Evolutionary conservation across 2,329 filamentous ascomycete species (phyloP).

Genomic region (Neoarthrinium moseri): DNA sequence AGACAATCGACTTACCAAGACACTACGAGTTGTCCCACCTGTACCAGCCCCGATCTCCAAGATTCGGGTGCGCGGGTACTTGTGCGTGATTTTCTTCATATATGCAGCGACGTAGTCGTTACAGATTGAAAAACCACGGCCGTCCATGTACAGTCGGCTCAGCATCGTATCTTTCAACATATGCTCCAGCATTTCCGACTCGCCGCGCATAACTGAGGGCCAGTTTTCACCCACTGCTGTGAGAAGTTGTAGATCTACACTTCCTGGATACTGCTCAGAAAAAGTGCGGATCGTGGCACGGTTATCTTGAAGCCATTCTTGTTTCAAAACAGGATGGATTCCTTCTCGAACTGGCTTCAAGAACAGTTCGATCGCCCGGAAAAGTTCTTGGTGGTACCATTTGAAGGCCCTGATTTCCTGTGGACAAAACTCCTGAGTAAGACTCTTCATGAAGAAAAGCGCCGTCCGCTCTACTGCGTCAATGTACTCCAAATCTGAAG

Average conservation of each 20-base stretch:
- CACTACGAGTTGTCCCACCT: slow-evolving; percentile 33
- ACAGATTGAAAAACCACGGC: background rate
- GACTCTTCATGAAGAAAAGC: too few species aligned
- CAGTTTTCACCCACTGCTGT: background rate
- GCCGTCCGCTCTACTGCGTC: too few species aligned
- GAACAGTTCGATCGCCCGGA: too few species aligned
- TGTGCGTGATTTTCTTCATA: slow-evolving; percentile 13
- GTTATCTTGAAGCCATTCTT: too few species aligned
- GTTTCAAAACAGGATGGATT: too few species aligned
- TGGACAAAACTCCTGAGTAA: too few species aligned
- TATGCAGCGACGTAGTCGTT: background rate
- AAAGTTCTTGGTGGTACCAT: too few species aligned
- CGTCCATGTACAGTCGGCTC: slow-evolving; percentile 10
- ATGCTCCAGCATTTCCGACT: background rate
- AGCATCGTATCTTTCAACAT: background rate
- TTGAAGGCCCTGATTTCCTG: too few species aligned
- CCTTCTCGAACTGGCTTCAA: too few species aligned
- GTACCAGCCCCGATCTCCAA: slow-evolving; percentile 39
- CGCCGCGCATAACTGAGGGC: background rate
- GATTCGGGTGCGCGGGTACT: slow-evolving; percentile 30
- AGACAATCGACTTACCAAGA: slow-evolving; percentile 30
- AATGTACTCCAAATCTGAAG: too few species aligned
- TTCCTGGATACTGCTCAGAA: too few species aligned
- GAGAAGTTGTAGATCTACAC: slow-evolving; percentile 12
- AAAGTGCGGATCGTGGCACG: too few species aligned